Percentiles rank a stretch among this genome's conserved stretches.
phyloP scores from a whole-genome alignment of 345 rosid genomes.

The Psidium guajava region DNA sequence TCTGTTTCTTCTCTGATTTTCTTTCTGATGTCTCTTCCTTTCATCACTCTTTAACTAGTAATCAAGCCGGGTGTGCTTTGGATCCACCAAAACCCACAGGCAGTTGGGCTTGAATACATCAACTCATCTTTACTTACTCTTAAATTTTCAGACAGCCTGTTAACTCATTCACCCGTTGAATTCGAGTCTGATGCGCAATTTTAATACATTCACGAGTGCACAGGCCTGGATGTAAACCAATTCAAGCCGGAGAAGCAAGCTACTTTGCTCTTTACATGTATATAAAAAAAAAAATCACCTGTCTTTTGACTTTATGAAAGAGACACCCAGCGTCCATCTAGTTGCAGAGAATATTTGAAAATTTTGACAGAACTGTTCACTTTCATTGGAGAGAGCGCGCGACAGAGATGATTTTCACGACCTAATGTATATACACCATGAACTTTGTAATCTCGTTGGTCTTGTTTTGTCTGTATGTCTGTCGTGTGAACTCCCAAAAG shows the following conservation, averaged over 20 bases:
- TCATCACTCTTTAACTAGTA: neutral
- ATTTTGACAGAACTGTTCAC: neutral
- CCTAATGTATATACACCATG: neutral
- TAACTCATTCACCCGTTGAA: neutral
- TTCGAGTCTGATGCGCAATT: neutral
- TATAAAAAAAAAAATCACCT: neutral
- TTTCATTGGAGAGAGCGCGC: neutral
- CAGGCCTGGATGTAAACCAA: neutral
- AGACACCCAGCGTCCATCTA: neutral
- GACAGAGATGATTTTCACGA: neutral
- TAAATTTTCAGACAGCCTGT: neutral
- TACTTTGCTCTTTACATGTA: neutral
- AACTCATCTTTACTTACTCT: neutral
- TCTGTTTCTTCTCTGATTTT: neutral
- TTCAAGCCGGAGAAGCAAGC: neutral
- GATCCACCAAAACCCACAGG: too few relatives aligned
- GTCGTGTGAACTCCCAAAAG: neutral
- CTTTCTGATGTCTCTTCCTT: neutral
- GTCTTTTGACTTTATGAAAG: neutral
- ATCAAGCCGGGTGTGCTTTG: neutral
- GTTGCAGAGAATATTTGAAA: neutral
- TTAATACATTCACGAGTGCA: rapidly evolving
- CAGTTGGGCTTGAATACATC: neutral
- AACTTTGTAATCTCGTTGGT: neutral
- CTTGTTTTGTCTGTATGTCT: neutral